A percentile compares a stretch with the other conserved stretches of the same genome.
These are phyloP conservation scores for Plantago major DNA, from an alignment of 257 asterid genomes.

Conservation along the genomic window DNA sequence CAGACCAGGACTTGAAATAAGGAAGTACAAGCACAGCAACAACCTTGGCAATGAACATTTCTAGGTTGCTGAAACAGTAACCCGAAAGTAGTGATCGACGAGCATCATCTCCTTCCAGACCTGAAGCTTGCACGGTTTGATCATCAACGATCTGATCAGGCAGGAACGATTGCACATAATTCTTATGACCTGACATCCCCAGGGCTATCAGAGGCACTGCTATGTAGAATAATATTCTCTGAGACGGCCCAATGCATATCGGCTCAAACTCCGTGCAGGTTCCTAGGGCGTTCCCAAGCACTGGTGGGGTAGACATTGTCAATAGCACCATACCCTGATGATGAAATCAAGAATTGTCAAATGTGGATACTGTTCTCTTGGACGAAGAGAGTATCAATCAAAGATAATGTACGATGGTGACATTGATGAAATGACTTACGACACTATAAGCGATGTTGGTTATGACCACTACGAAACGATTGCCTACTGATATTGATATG, in stretches of 20 bases:
- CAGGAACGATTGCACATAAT: conserved; percentile 28
- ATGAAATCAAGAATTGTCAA: too few species aligned
- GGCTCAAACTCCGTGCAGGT: conserved; percentile 29
- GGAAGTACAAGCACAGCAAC: conserved; percentile 31
- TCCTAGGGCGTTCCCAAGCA: conserved; percentile 26
- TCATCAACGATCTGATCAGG: conserved; percentile 20
- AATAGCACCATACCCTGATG: conserved; percentile 36
- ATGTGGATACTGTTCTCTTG: too few species aligned
- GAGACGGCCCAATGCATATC: conserved; percentile 33
- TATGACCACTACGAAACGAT: conserved; percentile 7
- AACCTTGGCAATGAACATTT: conserved; percentile 22
- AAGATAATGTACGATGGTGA: too few species aligned
- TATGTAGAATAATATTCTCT: conserved; percentile 23
- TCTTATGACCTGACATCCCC: conserved; percentile 35
- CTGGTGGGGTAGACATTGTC: conserved; percentile 41
- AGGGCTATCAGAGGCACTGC: conserved; percentile 32
- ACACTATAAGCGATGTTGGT: conserved; percentile 17
- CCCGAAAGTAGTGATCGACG: conserved; percentile 19
- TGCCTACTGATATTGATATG: conserved; percentile 3
- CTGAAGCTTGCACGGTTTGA: too few species aligned
- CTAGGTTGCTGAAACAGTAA: conserved; percentile 10
- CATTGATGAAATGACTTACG: background rate
- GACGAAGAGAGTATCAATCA: too few species aligned
- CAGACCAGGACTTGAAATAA: conserved; percentile 31
- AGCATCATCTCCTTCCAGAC: background rate